Evolutionary conservation across 768 basidiomycete species (phyloP), one percentile per base, ranked within the genome.

Genomic region (Fomitopsis pulvina): DNA sequence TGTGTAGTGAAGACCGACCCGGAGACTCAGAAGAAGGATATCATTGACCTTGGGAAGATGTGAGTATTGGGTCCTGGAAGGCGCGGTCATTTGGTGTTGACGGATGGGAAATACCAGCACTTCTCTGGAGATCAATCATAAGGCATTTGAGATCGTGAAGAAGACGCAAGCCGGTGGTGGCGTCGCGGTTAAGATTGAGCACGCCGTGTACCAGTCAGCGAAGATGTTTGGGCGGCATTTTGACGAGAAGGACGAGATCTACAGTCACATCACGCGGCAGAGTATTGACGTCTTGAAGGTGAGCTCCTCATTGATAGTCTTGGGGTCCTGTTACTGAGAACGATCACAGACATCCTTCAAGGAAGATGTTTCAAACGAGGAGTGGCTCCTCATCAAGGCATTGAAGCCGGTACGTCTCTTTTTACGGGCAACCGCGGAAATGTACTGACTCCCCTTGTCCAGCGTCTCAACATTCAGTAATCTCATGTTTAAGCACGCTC

Each of bases 171-270:
- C 90, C n/a, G 95, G 92, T 60, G 94, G 79, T 42, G 95, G 96
- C 62, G 94, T 97, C 12, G 95, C 96, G 0, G 89, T 98, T 58
- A 99, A 98, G 77, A 97, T 98, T 52, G 96, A 98, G 66, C 89
- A 95, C 65, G 94, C 93, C 3, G 86, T 94, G 10, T 93, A 98
- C 67, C 88, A 97, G 69, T 87, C 88, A 22, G 83, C 92, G 25
- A 95, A 93, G 69, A 86, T 92, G 83, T 97, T 88, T 63, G 93
- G 94, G 4, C 82, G 94, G 57, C 95, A 97, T 69, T 97, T 93
- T 62, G 87, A 89, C 60, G 94, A 97, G 41, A 90, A 95, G 69
- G 94, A 98, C 64, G 96, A 97, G 59, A 65, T 97, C 32, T 75
- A 93, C 46, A 93, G 92, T 47, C 86, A 87, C 53, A 86, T 99